Evolutionary conservation across 306 rosid genomes (phyloP).

Genomic region (apple (Malus domestica)): DNA sequence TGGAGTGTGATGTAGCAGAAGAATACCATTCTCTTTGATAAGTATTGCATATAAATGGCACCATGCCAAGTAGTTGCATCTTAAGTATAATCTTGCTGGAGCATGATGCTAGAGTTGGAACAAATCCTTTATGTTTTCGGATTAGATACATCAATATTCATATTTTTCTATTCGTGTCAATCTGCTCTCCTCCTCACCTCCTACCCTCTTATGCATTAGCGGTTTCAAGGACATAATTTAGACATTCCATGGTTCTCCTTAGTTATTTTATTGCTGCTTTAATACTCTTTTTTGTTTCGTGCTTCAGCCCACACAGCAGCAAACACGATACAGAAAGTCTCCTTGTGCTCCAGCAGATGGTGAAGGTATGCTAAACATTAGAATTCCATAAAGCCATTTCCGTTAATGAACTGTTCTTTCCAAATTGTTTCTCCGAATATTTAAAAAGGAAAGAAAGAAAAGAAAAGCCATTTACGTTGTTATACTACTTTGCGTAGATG

Average conservation of each 20-base stretch:
- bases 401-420: not conserved
- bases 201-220: not conserved
- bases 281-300: constrained; percentile 7
- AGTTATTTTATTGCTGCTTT: not conserved
- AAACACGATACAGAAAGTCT: constrained; percentile 89
- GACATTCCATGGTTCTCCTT: not conserved
- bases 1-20: not conserved
- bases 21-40: not conserved
- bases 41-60: not conserved
- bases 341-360: constrained; percentile 74
- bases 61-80: not conserved
- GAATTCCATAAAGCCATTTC: not conserved
- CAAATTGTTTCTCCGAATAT: constrained; percentile 2
- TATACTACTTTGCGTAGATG: constrained; percentile 33
- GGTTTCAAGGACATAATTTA: not conserved
- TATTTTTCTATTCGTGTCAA: not conserved
- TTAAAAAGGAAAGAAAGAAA: not conserved
- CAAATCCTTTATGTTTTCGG: not conserved
- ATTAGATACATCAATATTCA: not conserved
- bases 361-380: constrained; percentile 51
- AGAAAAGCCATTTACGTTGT: not conserved
- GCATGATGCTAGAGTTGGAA: not conserved
- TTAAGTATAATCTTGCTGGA: not conserved
- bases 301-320: constrained; percentile 84
- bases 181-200: not conserved